Evolutionary conservation across 768 basidiomycete genomes (phyloP), one percentile per base, ranked within the genome.

Genomic region (Mycena amicta): DNA sequence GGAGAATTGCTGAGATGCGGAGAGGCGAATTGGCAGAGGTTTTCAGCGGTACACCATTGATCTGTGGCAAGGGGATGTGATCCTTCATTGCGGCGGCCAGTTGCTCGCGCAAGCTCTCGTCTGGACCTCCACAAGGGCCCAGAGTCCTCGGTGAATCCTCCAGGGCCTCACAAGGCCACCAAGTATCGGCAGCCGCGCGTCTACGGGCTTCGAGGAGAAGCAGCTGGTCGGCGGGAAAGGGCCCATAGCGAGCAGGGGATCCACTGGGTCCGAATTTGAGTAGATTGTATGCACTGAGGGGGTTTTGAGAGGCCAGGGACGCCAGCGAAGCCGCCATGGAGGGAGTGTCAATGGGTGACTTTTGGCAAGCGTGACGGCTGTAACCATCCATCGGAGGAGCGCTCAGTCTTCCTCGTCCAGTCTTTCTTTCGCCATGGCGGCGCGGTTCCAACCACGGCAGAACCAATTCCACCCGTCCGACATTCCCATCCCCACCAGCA

Each of bases 21-120:
- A 95, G 90, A 5, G 93, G 92, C 72, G 93, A 92, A 0, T 88
- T 83, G 23, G 82, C 78, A 2, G 90, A 92, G 1, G 91, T 93
- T 67, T 91, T 93, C 11, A 37, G 33, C n/a, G n/a, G n/a, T n/a
- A n/a, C n/a, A n/a, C n/a, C n/a, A n/a, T n/a, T n/a, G 56, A 87
- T 66, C 37, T 53, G 52, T 18, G 55, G 27, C 39, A 53, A 45
- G 49, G 49, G 57, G 56, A 28, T 56, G 3, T 78, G 71, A 52
- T 84, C 78, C 5, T 79, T 73, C 37, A 89, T 83, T 0, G 87
- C 87, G 5, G 77, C 77, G 56, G 75, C 75, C 3, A 90, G 71
- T 59, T 86, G 77, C 56, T 79, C 73, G 49, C 79, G 53, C 5
- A 30, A 56, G 30, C 58, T 37, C 40, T 62, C 52, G 51, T 59